Percentiles rank a stretch among this genome's conserved stretches.
These are phyloP conservation scores for Aspergillus viridinutans DNA, from an alignment of 2,329 filamentous ascomycete species.

Conservation along the genomic window DNA sequence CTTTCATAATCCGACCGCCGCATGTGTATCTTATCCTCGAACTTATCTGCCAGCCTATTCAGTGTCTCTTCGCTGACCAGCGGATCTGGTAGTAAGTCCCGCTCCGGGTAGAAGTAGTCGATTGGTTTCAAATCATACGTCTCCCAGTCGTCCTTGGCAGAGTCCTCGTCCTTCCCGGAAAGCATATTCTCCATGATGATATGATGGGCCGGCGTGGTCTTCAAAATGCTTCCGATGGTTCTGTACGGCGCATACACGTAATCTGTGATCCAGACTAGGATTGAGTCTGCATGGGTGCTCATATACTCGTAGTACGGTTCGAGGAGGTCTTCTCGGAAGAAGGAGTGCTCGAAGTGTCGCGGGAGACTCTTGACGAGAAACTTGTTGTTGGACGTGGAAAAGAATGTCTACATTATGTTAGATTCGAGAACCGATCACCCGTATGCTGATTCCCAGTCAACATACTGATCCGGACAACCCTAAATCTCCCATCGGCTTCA, in stretches of 20 bases:
- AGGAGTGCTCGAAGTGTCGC: slow-evolving; percentile 64
- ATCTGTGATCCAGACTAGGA: slow-evolving; percentile 69
- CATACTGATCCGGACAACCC: slow-evolving; percentile 66
- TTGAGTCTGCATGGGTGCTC: slow-evolving; percentile 54
- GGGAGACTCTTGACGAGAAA: slow-evolving; percentile 70
- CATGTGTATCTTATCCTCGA: slow-evolving; percentile 62
- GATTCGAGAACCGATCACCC: background rate
- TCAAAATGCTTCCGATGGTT: slow-evolving; percentile 58
- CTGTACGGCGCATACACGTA: slow-evolving; percentile 55
- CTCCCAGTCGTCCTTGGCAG: slow-evolving; percentile 55
- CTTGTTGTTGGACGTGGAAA: slow-evolving; percentile 61
- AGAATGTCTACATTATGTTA: slow-evolving; percentile 55
- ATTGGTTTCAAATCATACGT: slow-evolving; percentile 71
- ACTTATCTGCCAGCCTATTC: slow-evolving; percentile 62
- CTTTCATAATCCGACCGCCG: slow-evolving; percentile 51
- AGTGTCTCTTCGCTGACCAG: slow-evolving; percentile 63
- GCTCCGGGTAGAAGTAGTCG: slow-evolving; percentile 71
- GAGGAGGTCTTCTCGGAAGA: slow-evolving; percentile 65
- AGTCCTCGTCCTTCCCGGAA: slow-evolving; percentile 52
- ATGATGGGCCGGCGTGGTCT: slow-evolving; percentile 64
- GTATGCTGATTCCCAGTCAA: background rate
- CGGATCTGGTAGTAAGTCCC: slow-evolving; percentile 62
- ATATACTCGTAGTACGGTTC: slow-evolving; percentile 63
- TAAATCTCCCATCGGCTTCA: slow-evolving; percentile 62
- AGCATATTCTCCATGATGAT: slow-evolving; percentile 76